phyloP scores from a whole-genome alignment of 257 asterid species.

The Gynochthodes officinalis region DNA sequence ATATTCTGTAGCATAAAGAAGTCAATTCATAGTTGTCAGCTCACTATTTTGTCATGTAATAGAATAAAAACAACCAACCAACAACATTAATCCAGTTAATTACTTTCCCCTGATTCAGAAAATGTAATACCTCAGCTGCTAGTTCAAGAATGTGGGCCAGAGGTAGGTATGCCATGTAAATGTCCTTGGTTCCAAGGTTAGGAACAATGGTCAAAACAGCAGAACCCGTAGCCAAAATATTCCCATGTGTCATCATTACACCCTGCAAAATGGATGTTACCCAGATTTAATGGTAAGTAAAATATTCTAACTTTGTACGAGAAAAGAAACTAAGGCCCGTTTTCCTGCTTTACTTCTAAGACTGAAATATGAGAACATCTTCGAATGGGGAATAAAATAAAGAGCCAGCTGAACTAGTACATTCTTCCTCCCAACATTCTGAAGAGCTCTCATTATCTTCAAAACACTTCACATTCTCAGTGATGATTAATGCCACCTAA shows the following conservation, averaged over 20 bases:
- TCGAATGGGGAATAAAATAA: not conserved
- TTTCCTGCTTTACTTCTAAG: not conserved
- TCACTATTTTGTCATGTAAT: not conserved
- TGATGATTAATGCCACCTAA: not conserved
- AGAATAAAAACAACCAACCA: slow-evolving; percentile 10
- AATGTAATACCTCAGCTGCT: slow-evolving; percentile 81
- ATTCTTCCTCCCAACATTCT: not conserved
- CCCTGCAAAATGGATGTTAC: slow-evolving; percentile 47
- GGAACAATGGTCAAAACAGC: slow-evolving; percentile 94
- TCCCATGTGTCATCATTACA: slow-evolving; percentile 98
- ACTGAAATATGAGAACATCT: not conserved
- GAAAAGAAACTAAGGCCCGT: not conserved
- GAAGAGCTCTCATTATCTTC: not conserved
- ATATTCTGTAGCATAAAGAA: slow-evolving; percentile 51
- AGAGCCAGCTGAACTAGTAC: not conserved
- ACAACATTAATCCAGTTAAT: slow-evolving; percentile 4
- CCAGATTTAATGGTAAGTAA: not conserved
- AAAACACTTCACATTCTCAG: not conserved
- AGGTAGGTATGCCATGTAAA: slow-evolving; percentile 91
- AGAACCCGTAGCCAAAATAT: slow-evolving; percentile 82
- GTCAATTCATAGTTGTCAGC: not conserved
- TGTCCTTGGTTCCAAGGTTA: slow-evolving; percentile 64
- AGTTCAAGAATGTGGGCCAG: slow-evolving; percentile 96
- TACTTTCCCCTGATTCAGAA: not conserved
- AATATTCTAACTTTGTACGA: not conserved